Percentiles rank a stretch among this genome's conserved stretches.
phyloP scores from a whole-genome alignment of 2,329 filamentous ascomycete genomes.

The Pseudogymnoascus sp. region DNA sequence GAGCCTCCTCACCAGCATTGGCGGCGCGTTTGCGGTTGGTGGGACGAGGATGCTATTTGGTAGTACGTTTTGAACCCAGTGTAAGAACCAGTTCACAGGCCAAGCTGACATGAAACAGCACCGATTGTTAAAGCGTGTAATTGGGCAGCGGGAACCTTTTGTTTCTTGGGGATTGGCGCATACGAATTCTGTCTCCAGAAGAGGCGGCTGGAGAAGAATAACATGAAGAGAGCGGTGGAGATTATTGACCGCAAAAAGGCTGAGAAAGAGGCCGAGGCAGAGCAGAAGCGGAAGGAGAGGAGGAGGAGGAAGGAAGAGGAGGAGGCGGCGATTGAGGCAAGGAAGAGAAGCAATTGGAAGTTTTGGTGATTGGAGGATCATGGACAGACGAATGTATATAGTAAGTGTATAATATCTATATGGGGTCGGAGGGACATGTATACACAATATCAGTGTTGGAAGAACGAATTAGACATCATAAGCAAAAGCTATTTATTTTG shows the following conservation, averaged over 20 bases:
- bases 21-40: conserved; percentile 66
- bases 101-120: conserved; percentile 31
- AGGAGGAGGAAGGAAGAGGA: conserved; percentile 36
- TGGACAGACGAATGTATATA: not conserved
- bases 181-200: conserved; percentile 80
- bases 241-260: conserved; percentile 66
- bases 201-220: conserved; percentile 64
- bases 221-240: conserved; percentile 80
- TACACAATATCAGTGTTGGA: not conserved
- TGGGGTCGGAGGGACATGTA: not conserved
- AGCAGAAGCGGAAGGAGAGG: conserved; percentile 32
- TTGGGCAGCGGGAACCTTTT: conserved; percentile 76
- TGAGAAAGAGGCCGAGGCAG: conserved; percentile 45
- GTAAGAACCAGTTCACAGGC: not conserved
- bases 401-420: conserved; percentile 7
- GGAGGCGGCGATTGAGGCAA: conserved; percentile 23
- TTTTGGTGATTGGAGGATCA: conserved; percentile 2
- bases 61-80: conserved; percentile 41
- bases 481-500: not conserved
- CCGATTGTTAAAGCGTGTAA: conserved; percentile 62
- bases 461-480: not conserved
- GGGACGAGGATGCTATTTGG: conserved; percentile 65
- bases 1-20: conserved; percentile 75
- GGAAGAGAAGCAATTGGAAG: conserved; percentile 4
- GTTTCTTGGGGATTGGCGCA: conserved; percentile 57